Evolutionary conservation across 2,329 filamentous ascomycete species (phyloP), one percentile per base, ranked within the genome.

Genomic region (Cordyceps cicadae): DNA sequence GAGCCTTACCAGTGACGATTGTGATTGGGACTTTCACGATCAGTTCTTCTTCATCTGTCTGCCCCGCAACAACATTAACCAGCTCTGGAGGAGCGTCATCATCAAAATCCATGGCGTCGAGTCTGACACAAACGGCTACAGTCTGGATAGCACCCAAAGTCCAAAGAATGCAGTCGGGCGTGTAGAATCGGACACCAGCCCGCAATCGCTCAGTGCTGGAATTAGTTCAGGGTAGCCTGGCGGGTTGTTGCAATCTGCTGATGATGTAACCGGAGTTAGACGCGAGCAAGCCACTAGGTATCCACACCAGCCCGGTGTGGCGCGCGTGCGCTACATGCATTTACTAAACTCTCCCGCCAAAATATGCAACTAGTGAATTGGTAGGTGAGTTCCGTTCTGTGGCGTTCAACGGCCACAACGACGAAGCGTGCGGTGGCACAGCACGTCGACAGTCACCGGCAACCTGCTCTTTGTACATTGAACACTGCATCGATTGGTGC

Each of bases 11-110:
- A 58, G 90, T 94, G 11, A 94, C 87, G 64, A 94, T 92, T 0
- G 90, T 93, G 64, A 94, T 90, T 19, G 90, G 90, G 1, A 93
- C 90, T 74, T 88, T 91, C 63, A 83, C 74, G 8, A 75, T 72
- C 53, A 80, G 78, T 63, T 85, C 72, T 32, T 72, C 68, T 32
- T 72, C 68, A 37, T 70, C 69, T 15, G 68, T 64, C 64, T 72
- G 55, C 64, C 64, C 64, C 39, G 69, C 74, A 5, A 78, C 76
- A 58, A 78, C 76, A 58, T 83, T 77, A 34, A 86, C 78, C 63
- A 90, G 77, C 66, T 87, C 81, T 62, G 88, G 86, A 59, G 87
- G 87, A 60, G 79, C 75, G 69, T 90, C 87, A 62, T 87, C 87
- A 64, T 88, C 85, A 58, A 80, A 75, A 66, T 87, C 79, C 82